Conservation (phyloP, 2,329 filamentous ascomycete species). For the Alternaria panax region DNA sequence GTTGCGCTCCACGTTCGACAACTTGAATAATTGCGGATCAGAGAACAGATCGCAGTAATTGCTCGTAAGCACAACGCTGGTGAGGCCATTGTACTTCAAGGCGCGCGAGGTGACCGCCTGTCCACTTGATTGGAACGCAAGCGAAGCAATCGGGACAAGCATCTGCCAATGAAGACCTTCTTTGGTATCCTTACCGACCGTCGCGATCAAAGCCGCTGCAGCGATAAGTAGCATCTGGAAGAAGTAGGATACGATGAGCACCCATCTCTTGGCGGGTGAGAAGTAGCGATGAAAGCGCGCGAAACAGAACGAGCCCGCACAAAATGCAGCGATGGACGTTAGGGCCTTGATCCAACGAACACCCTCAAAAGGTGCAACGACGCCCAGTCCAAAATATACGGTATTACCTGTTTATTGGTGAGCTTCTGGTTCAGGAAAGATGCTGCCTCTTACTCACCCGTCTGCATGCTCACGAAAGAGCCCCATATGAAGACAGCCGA, state of each 20-base stretch:
- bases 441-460: constrained; percentile 59
- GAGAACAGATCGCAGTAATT: constrained; percentile 83
- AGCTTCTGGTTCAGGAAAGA: constrained; percentile 13
- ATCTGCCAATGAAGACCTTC: constrained; percentile 58
- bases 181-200: constrained; percentile 48
- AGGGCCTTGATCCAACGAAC: constrained; percentile 75
- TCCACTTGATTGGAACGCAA: constrained; percentile 79
- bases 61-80: constrained; percentile 80
- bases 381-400: constrained; percentile 77
- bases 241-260: constrained; percentile 60
- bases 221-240: constrained; percentile 54
- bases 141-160: constrained; percentile 70
- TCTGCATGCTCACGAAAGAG: constrained; percentile 85
- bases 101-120: constrained; percentile 79
- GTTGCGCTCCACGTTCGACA: constrained; percentile 61
- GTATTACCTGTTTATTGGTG: constrained; percentile 67
- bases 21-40: constrained; percentile 62
- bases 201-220: constrained; percentile 53
- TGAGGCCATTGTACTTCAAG: constrained; percentile 73
- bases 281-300: constrained; percentile 71
- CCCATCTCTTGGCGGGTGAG: constrained; percentile 68
- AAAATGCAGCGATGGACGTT: constrained; percentile 75
- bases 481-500: constrained; percentile 79
- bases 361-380: constrained; percentile 62
- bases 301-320: constrained; percentile 75